Evolutionary conservation across 352 stramenopile genomes (phyloP), one percentile per base, ranked within the genome.

Genomic region (Pythium grandisporangium): DNA sequence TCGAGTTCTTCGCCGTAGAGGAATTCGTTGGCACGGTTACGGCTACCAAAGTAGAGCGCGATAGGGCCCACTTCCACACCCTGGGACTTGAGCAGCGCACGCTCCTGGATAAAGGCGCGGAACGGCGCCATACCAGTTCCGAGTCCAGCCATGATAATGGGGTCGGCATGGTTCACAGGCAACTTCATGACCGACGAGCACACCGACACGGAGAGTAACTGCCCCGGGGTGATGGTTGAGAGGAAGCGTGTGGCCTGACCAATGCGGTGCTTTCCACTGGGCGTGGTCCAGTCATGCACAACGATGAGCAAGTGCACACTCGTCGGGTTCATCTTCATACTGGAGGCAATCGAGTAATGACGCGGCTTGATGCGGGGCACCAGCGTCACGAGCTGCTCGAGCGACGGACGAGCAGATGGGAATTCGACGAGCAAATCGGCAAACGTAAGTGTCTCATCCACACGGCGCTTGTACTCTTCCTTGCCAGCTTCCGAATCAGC

Each of bases 1-100:
- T 94, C 76, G 19, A 91, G 65, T 55, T 95, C 80, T 29, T 98
- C 87, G 29, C 80, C 71, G 64, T 99, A 99, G 21, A 99, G 70
- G 61, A 95, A 98, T 70, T 99, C 96, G 37, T 93, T 70, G n/a
- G 80, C 53, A 41, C 80, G 77, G 54, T 84, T 78, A 37, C 96
- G 93, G 62, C 88, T 96, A 44, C 96, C 95, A 77, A 98, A 99
- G 74, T 98, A 96, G 14, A 96, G 58, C 25, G 73, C 76, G 16
- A 93, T 69, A 1, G 80, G 76, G 13, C 79, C 83, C 8, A 95
- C 73, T 45, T 67, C 58, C 16, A 84, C 54, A 32, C 74, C 70
- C 36, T 76, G 51, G 7, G 68, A 55, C 45, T 77, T 74, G 47
- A 88, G 57, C 53, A 74, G 84, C 22, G 80, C 79, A 17, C 84